Conservation (phyloP, 305 asterid genomes). For the Caryopteris hybrid region DNA sequence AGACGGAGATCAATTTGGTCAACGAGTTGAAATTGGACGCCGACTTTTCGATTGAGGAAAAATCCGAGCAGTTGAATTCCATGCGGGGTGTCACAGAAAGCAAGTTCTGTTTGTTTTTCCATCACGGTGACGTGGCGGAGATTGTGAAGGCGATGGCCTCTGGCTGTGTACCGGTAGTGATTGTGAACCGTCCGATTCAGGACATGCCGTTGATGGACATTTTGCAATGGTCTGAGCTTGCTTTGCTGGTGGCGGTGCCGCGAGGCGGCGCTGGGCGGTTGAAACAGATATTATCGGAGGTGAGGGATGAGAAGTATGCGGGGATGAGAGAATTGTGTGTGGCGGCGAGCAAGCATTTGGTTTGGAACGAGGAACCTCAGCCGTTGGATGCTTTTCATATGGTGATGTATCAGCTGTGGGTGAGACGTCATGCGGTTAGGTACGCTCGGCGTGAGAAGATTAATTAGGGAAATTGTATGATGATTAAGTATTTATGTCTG, state of each 20-base stretch:
- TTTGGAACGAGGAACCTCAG: slow-evolving; percentile 72
- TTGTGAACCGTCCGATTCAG: slow-evolving; percentile 82
- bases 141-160: slow-evolving; percentile 54
- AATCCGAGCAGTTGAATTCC: slow-evolving; percentile 22
- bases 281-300: slow-evolving; percentile 46
- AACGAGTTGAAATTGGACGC: slow-evolving; percentile 41
- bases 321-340: slow-evolving; percentile 50
- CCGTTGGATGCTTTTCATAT: slow-evolving; percentile 72
- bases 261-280: slow-evolving; percentile 45
- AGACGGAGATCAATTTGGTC: slow-evolving; percentile 33
- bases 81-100: slow-evolving; percentile 26
- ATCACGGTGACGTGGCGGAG: slow-evolving; percentile 43
- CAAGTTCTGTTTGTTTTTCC: slow-evolving; percentile 61
- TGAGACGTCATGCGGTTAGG: slow-evolving; percentile 73
- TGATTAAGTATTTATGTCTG: not conserved
- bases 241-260: slow-evolving; percentile 41
- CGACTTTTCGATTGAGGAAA: slow-evolving; percentile 53
- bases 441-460: slow-evolving; percentile 64
- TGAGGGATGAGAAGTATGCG: slow-evolving; percentile 41
- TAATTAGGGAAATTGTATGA: not conserved
- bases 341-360: slow-evolving; percentile 65
- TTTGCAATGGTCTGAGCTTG: slow-evolving; percentile 63
- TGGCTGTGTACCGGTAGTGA: slow-evolving; percentile 89
- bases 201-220: slow-evolving; percentile 84
- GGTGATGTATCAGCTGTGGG: slow-evolving; percentile 92